Base-by-base conservation (phyloP, 768 basidiomycete genomes). In the Lactarius hengduanensis region DNA sequence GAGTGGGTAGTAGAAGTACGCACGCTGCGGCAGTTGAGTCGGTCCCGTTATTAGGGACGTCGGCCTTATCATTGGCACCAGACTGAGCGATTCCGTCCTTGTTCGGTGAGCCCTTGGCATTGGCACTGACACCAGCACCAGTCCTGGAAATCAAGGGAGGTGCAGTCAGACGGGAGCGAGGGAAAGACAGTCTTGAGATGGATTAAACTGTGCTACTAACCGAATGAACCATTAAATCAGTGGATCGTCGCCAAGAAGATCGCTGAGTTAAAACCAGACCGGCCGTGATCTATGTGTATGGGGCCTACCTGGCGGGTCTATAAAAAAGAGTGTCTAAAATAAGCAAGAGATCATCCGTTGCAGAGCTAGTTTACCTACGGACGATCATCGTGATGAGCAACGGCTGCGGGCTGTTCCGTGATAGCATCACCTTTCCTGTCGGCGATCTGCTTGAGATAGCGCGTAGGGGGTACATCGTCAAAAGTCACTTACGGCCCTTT, bases 401-500 rank as follows among this genome's bases (percentile, higher is more conserved):
- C n/a, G 10, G 45, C 45, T 22, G 45, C 4, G 4, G 45, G 10
- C n/a, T 11, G 20, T 47, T 47, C 45, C n/a, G 7, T 9, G n/a
- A 16, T 47, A 20, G 22, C n/a, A 43, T 8, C 56, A 26, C 15
- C 56, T 18, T 28, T 20, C 26, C 41, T 34, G 43, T 28, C 4
- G 26, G 18, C 1, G 40, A 55, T 50, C 22, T 3, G 45, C 26
- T n/a, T 34, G 10, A 16, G 22, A 63, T 18, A 47, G 10, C 26
- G 11, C 16, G 30, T 41, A 30, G 40, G 10, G 38, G 22, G 40
- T 7, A 28, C 11, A 16, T 18, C 18, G 20, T 45, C 43, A 45
- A 45, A 20, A 41, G 57, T 7, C n/a, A 65, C 64, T 28, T 20
- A 61, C 61, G 36, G 54, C 6, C 18, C n/a, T 20, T 60, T 41